Conservation (phyloP, 108 stramenopile genomes). For the Skeletonema tropicum region DNA sequence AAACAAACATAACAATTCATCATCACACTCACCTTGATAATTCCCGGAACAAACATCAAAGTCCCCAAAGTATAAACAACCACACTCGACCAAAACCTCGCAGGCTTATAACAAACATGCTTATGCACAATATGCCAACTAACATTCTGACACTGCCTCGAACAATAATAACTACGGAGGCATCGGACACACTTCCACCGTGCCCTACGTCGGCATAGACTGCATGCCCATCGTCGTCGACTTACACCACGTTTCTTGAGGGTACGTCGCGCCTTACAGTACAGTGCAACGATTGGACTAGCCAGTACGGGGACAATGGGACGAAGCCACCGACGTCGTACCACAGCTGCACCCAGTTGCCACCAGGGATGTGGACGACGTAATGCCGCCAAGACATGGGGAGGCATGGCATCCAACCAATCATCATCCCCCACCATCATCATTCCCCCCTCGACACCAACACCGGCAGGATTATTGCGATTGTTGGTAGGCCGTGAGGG, state of each 20-base stretch:
- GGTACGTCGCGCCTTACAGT: constrained; percentile 79
- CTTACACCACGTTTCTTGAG: constrained; percentile 88
- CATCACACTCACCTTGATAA: constrained; percentile 51
- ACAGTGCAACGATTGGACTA: constrained; percentile 81
- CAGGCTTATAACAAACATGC: constrained; percentile 92
- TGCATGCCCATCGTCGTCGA: constrained; percentile 91
- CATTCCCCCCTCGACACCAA: constrained; percentile 32
- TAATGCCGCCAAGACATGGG: constrained; percentile 86
- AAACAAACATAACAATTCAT: neutral
- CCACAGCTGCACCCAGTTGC: constrained; percentile 80
- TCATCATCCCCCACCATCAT: constrained; percentile 65
- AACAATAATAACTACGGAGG: constrained; percentile 89
- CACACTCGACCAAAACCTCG: constrained; percentile 76
- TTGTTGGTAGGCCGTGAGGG: constrained; percentile 71
- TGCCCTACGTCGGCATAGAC: constrained; percentile 83
- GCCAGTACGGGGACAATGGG: constrained; percentile 81
- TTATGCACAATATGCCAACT: constrained; percentile 94
- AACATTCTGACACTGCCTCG: constrained; percentile 91
- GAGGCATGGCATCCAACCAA: constrained; percentile 92
- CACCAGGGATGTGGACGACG: constrained; percentile 84
- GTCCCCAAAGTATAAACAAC: constrained; percentile 61
- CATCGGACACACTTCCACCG: constrained; percentile 94
- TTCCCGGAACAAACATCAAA: constrained; percentile 67
- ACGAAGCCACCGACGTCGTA: constrained; percentile 73
- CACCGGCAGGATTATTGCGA: constrained; percentile 9